Conservation (phyloP, 768 basidiomycete species). For the Lactarius sanguifluus region DNA sequence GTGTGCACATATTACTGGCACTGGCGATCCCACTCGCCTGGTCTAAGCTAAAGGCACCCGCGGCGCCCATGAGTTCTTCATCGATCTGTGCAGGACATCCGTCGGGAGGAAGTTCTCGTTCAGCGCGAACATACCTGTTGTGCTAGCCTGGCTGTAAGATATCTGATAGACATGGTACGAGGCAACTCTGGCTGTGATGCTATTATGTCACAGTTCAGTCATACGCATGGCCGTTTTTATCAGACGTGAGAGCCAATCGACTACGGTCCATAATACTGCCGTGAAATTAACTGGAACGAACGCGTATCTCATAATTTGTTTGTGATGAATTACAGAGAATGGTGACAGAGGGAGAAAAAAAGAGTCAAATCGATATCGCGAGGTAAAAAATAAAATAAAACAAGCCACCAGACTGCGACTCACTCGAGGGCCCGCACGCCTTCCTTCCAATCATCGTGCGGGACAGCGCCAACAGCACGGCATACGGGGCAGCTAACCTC, state of each 20-base stretch:
- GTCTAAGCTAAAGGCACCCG: slow-evolving; percentile 93
- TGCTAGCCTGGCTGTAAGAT: slow-evolving; percentile 45
- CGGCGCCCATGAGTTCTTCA: slow-evolving; percentile 84
- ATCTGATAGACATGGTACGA: slow-evolving; percentile 42
- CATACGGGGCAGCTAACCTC: slow-evolving; percentile 79
- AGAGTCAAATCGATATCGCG: background rate
- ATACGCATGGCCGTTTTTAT: background rate
- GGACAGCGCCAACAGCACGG: slow-evolving; percentile 58
- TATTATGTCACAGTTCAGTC: slow-evolving; percentile 17
- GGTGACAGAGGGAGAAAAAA: background rate
- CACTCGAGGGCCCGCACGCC: slow-evolving; percentile 39
- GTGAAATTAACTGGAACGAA: background rate
- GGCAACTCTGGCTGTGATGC: background rate
- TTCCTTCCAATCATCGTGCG: slow-evolving; percentile 59
- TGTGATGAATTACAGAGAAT: background rate
- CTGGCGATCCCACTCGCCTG: slow-evolving; percentile 51
- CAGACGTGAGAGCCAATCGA: background rate
- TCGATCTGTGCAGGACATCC: slow-evolving; percentile 64
- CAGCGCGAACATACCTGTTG: slow-evolving; percentile 52
- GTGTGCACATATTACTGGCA: background rate
- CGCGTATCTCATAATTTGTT: background rate
- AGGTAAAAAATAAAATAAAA: background rate
- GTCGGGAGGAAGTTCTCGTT: background rate
- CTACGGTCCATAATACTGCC: slow-evolving; percentile 3
- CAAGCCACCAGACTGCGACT: background rate